A percentile compares a stretch with the other conserved stretches of the same genome.
Conservation (phyloP, 495 filamentous ascomycete genomes). For the Entonaema liquescens region DNA sequence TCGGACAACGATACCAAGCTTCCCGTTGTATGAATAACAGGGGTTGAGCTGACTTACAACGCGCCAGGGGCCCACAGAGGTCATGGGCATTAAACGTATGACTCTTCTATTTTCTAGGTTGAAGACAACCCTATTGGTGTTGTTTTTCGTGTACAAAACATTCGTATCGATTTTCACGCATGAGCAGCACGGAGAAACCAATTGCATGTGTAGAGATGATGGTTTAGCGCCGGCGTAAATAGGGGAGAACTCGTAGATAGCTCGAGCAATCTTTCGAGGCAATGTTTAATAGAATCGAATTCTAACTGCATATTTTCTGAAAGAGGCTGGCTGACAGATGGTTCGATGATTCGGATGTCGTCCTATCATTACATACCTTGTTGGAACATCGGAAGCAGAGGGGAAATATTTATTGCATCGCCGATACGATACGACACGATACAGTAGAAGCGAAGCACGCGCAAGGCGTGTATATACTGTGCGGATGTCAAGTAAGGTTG, state of each 20-base stretch:
- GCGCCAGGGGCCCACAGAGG: slow-evolving; percentile 4
- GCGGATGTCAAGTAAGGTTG: background rate
- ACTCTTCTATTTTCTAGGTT: slow-evolving; percentile 18
- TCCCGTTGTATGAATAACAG: slow-evolving; percentile 12
- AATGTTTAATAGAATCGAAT: slow-evolving; percentile 40
- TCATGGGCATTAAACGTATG: slow-evolving; percentile 18
- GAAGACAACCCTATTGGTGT: slow-evolving; percentile 11
- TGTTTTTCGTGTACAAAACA: slow-evolving; percentile 31
- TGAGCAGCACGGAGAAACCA: slow-evolving; percentile 29
- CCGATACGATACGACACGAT: background rate
- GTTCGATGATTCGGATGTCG: background rate
- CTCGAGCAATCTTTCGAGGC: slow-evolving; percentile 41
- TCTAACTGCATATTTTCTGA: background rate
- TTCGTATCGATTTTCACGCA: slow-evolving; percentile 35
- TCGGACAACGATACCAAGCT: background rate
- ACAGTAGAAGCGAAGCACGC: background rate
- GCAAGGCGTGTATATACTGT: slow-evolving; percentile 11
- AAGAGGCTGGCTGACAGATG: background rate
- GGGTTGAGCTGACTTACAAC: slow-evolving; percentile 27
- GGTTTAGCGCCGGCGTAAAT: slow-evolving; percentile 42
- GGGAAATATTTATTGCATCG: slow-evolving; percentile 1
- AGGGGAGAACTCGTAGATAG: slow-evolving; percentile 38
- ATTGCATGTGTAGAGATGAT: slow-evolving; percentile 38
- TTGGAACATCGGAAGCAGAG: slow-evolving; percentile 4
- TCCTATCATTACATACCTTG: background rate